A percentile compares a stretch with the other conserved stretches of the same genome.
These are phyloP conservation scores for Friedmanniomyces endolithicus DNA, from an alignment of 495 filamentous ascomycete genomes.

Conservation along the genomic window DNA sequence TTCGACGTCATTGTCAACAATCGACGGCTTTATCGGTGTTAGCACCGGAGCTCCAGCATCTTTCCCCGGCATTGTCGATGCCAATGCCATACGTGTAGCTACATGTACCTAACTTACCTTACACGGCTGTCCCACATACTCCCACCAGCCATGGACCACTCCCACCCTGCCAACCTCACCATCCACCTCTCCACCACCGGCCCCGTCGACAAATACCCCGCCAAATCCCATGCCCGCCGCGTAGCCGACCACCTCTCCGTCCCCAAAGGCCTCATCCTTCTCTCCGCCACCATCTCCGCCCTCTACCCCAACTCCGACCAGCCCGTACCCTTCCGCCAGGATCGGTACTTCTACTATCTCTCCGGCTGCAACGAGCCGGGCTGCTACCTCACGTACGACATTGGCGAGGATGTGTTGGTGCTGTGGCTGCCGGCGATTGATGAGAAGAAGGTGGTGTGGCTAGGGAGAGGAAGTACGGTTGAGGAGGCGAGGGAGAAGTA, in stretches of 20 bases:
- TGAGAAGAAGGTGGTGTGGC: slow-evolving; percentile 46
- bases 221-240: slow-evolving; percentile 67
- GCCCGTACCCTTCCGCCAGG: slow-evolving; percentile 48
- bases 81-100: too few species aligned
- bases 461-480: slow-evolving; percentile 41
- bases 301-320: slow-evolving; percentile 50
- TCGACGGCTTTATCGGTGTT: too few species aligned
- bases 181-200: neutral
- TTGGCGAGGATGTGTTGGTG: slow-evolving; percentile 41
- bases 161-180: neutral
- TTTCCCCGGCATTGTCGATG: too few species aligned
- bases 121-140: too few species aligned
- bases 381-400: slow-evolving; percentile 51
- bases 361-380: slow-evolving; percentile 48
- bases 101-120: too few species aligned
- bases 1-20: too few species aligned
- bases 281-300: slow-evolving; percentile 38
- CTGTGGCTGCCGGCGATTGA: slow-evolving; percentile 35
- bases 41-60: too few species aligned
- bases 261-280: slow-evolving; percentile 45
- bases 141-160: neutral
- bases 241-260: slow-evolving; percentile 55
- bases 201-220: slow-evolving; percentile 28
- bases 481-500: slow-evolving; percentile 39
- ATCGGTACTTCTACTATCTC: slow-evolving; percentile 61